These are phyloP conservation scores for Coemansia sp. DNA, from an alignment of 192 early-diverging fungal species.

Conservation along the genomic window DNA sequence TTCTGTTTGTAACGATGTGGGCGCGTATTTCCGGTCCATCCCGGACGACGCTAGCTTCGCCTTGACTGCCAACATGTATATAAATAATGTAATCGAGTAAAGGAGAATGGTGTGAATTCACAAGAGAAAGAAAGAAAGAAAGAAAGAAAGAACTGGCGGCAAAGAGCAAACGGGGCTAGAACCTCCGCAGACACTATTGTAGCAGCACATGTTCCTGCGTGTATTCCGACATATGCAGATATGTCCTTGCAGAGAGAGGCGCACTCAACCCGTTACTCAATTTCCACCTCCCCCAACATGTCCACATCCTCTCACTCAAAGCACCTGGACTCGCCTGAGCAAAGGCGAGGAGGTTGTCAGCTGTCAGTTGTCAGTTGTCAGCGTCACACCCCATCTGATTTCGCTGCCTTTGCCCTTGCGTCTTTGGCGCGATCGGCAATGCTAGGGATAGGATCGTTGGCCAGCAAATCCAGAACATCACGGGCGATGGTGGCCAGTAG, in stretches of 20 bases:
- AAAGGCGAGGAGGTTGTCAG: neutral
- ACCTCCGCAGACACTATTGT: neutral
- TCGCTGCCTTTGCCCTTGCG: neutral
- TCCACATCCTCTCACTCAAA: neutral
- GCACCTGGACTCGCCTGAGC: neutral
- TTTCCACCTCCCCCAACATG: neutral
- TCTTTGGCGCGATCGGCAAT: conserved; percentile 54
- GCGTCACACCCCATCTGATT: neutral
- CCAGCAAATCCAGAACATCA: conserved; percentile 17
- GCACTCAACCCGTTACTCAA: neutral
- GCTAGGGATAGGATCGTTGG: conserved; percentile 55
- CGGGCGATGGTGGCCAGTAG: neutral
- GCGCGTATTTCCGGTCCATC: neutral
- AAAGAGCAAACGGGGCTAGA: neutral
- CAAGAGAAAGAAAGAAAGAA: neutral
- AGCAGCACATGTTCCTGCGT: neutral
- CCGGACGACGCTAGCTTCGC: neutral
- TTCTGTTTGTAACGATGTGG: neutral
- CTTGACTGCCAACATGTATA: neutral
- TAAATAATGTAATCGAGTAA: neutral
- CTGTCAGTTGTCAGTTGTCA: neutral
- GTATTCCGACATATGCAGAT: neutral
- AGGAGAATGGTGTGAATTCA: neutral
- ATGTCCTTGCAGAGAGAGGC: neutral
- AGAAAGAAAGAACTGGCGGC: neutral